Base-by-base conservation (phyloP, 1,284 basidiomycete species). In the Ceratobasidium sp. region DNA sequence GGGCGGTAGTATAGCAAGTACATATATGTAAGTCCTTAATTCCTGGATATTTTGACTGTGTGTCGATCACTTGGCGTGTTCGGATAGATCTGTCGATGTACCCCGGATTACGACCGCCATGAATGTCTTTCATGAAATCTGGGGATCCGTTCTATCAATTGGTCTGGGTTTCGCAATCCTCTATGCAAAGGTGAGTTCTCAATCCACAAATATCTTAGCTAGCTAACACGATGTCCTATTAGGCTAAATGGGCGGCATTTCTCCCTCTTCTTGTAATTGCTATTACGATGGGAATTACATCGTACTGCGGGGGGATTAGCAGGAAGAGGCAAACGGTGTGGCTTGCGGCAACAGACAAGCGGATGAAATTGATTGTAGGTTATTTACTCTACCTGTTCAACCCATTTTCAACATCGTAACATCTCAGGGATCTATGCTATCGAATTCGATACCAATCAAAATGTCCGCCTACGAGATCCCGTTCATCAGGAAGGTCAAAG, bases 341-440 rank as follows among this genome's bases (percentile, higher is more conserved):
- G 46, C 31, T 64, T n/a, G 43, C 22, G 31, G 41, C 43, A 0
- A 64, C 62, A n/a, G 62, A 64, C 48, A 64, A 64, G 29, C 62
- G 62, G 14, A 64, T 64, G 43, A 64, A 64, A 22, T 29, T 64
- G 43, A 48, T 49, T 34, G 62, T 64, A 37, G 29, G 62, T n/a
- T 51, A 8, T 29, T 48, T 6, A 13, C 14, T 39, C 2, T 24
- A 13, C 49, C 24, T 4, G 9, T 22, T 1, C 4, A 13, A 19
- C n/a, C 22, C 24, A 24, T 22, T 39, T 14, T 34, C 19, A 39
- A 29, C 37, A 22, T 13, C 16, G 39, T 13, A 39, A 41, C 22
- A 9, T 22, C 11, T 13, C 22, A 64, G 62, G 62, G 43, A 2
- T 64, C 62, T 9, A 49, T 51, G 62, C 8, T 64, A 9, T 64